Base-by-base conservation (phyloP, 352 stramenopile genomes). In the Phytophthora niederhauseri region DNA sequence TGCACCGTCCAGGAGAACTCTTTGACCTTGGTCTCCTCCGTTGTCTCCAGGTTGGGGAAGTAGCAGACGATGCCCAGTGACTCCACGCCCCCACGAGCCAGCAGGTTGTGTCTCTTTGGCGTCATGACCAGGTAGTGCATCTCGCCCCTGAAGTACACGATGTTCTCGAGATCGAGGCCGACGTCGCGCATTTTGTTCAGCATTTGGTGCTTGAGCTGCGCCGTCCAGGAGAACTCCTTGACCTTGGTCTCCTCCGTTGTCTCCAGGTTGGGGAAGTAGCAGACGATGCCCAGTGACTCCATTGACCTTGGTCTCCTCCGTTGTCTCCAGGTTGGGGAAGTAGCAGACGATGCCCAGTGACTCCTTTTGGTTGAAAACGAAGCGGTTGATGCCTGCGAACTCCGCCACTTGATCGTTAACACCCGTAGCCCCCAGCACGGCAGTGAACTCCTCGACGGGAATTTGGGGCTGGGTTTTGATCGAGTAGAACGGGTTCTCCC, bases 71-170 rank as follows among this genome's bases (percentile, higher is more conserved):
- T 75, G 2, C 87, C 87, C 31, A 93, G n/a, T n/a, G n/a, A n/a
- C n/a, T n/a, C n/a, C n/a, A n/a, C n/a, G n/a, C n/a, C 82, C 11
- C 76, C 77, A 14, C 78, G 72, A 15, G 82, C 61, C n/a, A 91
- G 17, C 26, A 93, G 68, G 64, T 90, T 93, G 30, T 78, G 70
- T 3, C 79, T 76, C 70, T 87, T 90, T 6, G 85, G 81, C 2
- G 85, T 93, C 82, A 92, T 92, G 3, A 94, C 87, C 1, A 94
- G 68, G 66, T 94, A 94, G 66, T 94, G 87, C 74, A 91, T 91
- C 57, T 91, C 83, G 26, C 85, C 87, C 15, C 84, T 75, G 68
- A 92, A 92, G 73, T 94, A 94, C 66, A 93, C 83, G 46, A 92
- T 79, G 57, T 92, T 92, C 65, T 93, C 87, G 4, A 92, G 54